Evolutionary conservation across 805 yeast species (phyloP), one percentile per base, ranked within the genome.

Genomic region (Clavispora vitiphila): DNA sequence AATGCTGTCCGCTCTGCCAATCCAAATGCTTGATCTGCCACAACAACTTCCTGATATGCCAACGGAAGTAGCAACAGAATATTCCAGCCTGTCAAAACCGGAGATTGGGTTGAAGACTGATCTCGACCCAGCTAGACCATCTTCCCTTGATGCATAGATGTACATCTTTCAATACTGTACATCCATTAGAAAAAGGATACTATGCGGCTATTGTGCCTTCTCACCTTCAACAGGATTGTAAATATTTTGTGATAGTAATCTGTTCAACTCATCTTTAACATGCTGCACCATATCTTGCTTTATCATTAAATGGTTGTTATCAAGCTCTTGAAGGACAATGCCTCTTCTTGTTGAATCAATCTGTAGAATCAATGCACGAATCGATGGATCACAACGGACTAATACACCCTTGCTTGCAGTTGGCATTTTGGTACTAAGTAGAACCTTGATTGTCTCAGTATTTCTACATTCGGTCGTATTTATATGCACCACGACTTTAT

Each of bases 291-390:
- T 85, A 29, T 78, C 76, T 24, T 83, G 83, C 51, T 86, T 91
- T 22, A 91, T 83, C 46, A 93, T 69, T 15, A 91, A 63, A 61
- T 93, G 98, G 1, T 93, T 86, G 35, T 90, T 97, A 58, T 93
- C 98, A 32, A 91, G 72, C 53, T 93, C 98, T 62, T 83, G 80
- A 19, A 70, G 51, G 1, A 67, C 67, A 2, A 93, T 82, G 51
- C 89, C 95, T 44, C 86, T 83, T 27, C 73, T 65, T 21, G 79
- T 77, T 0, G 87, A 67, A 61, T 93, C 98, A 34, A 91, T 84
- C 58, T 81, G 84, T 18, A 91, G 65, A 2, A 91, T 86, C 37
- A 91, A 69, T 0, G 98, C 96, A 48, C 81, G 76, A 48, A 91
- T 89, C 1, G 97, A 87, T 1, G 99, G 98, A 60, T 91, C 99